A percentile compares a stretch with the other conserved stretches of the same genome.
Conservation (phyloP, 352 stramenopile species). For the Phytophthora foliorum region DNA sequence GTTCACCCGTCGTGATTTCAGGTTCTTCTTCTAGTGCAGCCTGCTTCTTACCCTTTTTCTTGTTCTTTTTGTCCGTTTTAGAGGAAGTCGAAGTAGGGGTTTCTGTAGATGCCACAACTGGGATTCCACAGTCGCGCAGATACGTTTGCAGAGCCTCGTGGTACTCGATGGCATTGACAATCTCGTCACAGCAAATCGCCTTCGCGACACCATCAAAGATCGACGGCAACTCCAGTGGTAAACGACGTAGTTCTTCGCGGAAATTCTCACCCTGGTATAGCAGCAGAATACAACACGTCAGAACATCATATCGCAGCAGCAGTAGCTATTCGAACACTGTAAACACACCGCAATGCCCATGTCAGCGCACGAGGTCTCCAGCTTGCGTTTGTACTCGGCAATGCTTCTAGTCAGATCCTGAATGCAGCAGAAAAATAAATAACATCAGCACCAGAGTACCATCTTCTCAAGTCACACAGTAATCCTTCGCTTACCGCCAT, state of each 20-base stretch:
- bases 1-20: conserved; percentile 29
- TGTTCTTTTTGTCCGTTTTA: conserved; percentile 64
- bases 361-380: conserved; percentile 59
- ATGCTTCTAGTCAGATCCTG: conserved; percentile 81
- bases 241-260: conserved; percentile 66
- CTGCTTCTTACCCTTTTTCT: conserved; percentile 40
- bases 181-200: conserved; percentile 50
- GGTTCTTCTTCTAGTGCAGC: conserved; percentile 14
- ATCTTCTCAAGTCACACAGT: background rate
- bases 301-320: background rate
- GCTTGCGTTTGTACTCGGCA: conserved; percentile 75
- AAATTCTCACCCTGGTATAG: conserved; percentile 57
- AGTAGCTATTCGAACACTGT: background rate
- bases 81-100: conserved; percentile 17
- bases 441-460: background rate
- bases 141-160: conserved; percentile 76
- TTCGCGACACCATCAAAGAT: conserved; percentile 61
- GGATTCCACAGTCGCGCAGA: conserved; percentile 63
- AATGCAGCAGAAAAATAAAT: background rate
- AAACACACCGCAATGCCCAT: conserved; percentile 69
- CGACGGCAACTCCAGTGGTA: conserved; percentile 64
- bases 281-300: conserved; percentile 5
- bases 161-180: conserved; percentile 62
- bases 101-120: conserved; percentile 34
- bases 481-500: conserved; percentile 50